Evolutionary conservation across 306 rosid genomes (phyloP), one percentile per base, ranked within the genome.

Genomic region (Gynostemma pentaphyllum): DNA sequence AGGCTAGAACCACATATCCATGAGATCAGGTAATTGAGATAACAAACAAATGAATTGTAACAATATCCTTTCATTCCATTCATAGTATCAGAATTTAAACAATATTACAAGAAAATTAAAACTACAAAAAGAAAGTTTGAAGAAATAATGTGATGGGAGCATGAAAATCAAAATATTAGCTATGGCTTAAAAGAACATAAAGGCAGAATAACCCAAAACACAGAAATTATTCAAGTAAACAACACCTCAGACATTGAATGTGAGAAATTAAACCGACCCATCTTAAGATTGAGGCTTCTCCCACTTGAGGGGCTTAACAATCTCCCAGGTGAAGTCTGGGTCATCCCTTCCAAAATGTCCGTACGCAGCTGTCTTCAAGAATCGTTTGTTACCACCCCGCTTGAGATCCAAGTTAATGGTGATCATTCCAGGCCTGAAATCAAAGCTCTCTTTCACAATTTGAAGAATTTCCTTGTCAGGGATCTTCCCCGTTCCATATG

Each of bases 291-390:
- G 89, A 42, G 97, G 89, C 80, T 94, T 86, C 75, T 94, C 97
- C 89, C 90, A 83, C 81, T 94, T 84, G 72, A 94, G 99, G 79
- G 97, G 97, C 95, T 94, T 94, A 64, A 94, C 94, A 70, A 80
- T 80, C 80, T 94, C 99, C 99, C 99, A 94, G 62, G 99, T 89
- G 86, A 94, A 94, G 72, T 94, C 99, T 1, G 97, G 68, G 64
- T 89, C 99, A 28, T 94, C 97, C 83, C 99, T 84, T 73, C 99
- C 99, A 0, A 94, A 94, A 78, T 94, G 99, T 78, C 99, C 99
- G 40, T 94, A 94, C 9, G 99, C 99, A 27, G 99, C 99, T 9
- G 99, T 89, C 89, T 94, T 94, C 68, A 89, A 78, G 75, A 94
- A 94, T 76, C 99, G 83, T 7, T 62, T 76, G 12, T 83, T 66